Evolutionary conservation across 108 stramenopile species (phyloP), one percentile per base, ranked within the genome.

Genomic region (Chaetoceros tenuissimus): DNA sequence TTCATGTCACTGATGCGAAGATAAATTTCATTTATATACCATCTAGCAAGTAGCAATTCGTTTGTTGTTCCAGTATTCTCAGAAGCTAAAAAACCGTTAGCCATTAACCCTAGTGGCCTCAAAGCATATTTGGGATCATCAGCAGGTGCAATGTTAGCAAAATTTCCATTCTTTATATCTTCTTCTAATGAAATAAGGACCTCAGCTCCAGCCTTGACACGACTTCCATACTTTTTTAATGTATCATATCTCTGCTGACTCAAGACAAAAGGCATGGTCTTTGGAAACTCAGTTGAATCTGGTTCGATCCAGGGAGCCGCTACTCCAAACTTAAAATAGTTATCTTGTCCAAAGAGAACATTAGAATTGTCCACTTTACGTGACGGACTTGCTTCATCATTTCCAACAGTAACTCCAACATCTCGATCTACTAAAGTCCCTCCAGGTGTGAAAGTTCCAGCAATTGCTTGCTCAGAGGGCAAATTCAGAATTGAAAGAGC

Each of bases 61-160:
- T 89, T 89, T 19, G 84, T 81, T 8, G 80, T 75, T 7, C 84
- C 83, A 19, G 80, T 81, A 57, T 85, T 89, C 55, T 89, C 88
- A 16, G 77, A 72, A 2, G 83, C 89, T 43, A 86, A 51, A 31
- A 90, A 79, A 18, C 67, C 59, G 47, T 90, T 86, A 18, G 89
- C 89, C 60, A 90, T 31, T n/a, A 90, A 51, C 8, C 89, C 89
- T 66, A 86, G 59, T 7, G 89, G 73, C 18, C 89, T 67, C 8
- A 90, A 66, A 3, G 65, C 51, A 52, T 84, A 90, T 25, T 66
- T 59, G 2, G 85, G 61, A 48, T 74, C 77, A 8, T 56, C 46
- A 0, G 67, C 52, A 20, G 70, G 72, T 28, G 67, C 59, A 24
- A 85, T 63, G 18, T 60, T 55, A 10, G 66, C 47, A 25, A 45